These are phyloP conservation scores for Paraurostyla sp. DNA, from an alignment of 73 alveolate genomes.

Conservation along the genomic window DNA sequence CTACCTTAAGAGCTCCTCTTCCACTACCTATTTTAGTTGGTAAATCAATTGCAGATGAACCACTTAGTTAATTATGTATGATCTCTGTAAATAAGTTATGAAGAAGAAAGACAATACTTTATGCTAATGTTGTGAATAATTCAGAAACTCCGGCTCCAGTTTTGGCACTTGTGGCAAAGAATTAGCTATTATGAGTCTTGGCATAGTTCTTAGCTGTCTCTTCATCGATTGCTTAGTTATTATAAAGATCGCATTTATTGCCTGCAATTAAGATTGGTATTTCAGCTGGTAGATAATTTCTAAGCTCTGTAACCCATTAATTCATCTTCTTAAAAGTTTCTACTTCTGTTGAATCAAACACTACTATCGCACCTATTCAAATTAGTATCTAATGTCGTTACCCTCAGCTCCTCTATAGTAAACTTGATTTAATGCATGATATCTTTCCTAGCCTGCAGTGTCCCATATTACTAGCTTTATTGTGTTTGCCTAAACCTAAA, in stretches of 20 bases:
- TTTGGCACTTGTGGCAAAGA: slow-evolving; percentile 69
- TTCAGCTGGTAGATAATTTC: slow-evolving; percentile 71
- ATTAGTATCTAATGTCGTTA: neutral
- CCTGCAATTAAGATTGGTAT: slow-evolving; percentile 77
- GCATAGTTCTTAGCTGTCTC: slow-evolving; percentile 71
- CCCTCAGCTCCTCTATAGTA: slow-evolving; percentile 86
- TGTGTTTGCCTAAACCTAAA: neutral
- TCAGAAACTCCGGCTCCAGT: slow-evolving; percentile 61
- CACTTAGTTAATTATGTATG: slow-evolving; percentile 22
- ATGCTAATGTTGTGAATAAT: slow-evolving; percentile 46
- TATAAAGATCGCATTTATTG: slow-evolving; percentile 79
- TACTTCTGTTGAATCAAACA: slow-evolving; percentile 81
- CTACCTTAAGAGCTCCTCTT: slow-evolving; percentile 47
- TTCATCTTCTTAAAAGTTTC: slow-evolving; percentile 81
- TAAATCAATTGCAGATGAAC: neutral
- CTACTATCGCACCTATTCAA: slow-evolving; percentile 77
- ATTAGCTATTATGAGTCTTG: neutral
- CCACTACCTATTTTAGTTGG: slow-evolving; percentile 32
- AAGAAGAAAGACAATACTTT: slow-evolving; percentile 8
- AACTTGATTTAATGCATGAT: slow-evolving; percentile 60
- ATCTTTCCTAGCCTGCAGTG: slow-evolving; percentile 76
- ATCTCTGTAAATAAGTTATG: slow-evolving; percentile 23
- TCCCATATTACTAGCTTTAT: slow-evolving; percentile 66
- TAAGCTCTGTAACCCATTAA: slow-evolving; percentile 77
- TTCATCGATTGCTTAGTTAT: slow-evolving; percentile 55